Evolutionary conservation across 1,284 basidiomycete genomes (phyloP), one percentile per base, ranked within the genome.

Genomic region (Rhodotorula sp.): DNA sequence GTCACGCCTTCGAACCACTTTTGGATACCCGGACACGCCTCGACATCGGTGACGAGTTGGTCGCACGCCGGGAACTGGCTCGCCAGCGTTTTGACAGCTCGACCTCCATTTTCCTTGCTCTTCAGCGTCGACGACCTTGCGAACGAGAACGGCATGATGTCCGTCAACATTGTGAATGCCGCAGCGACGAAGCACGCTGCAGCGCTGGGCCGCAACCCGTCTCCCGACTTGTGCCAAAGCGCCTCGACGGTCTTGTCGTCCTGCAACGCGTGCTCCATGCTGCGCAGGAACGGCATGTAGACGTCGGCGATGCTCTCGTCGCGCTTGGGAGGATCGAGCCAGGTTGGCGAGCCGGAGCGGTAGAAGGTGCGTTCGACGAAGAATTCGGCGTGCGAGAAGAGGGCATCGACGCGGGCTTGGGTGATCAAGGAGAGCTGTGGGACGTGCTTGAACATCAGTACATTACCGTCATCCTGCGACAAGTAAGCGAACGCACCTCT

Each of bases 1-100:
- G 36, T 56, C n/a, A 36, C 55, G 55, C 55, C 39, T 27, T 20
- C 55, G 24, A 56, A 20, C 55, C 55, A 56, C 36, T 56, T 27
- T 19, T 36, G n/a, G 20, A 56, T 11, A 5, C 55, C 55, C 1
- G 55, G 36, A 36, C 36, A 15, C 7, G 36, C 55, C 55, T 56
- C 55, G 55, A 56, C 55, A 7, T n/a, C 55, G n/a, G n/a, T 6
- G 30, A 56, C 30, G 2, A 56, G 30, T 5, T 8, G 9, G 30
- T 36, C 55, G 55, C 55, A 44, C 55, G 55, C 36, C 6, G 55
- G 55, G 24, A 56, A 56, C 15, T 27, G 55, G 6, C 17, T 39
- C 22, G 10, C 55, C 15, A 56, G 55, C 55, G 55, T 29, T n/a
- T 39, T 24, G 55, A 24, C 48, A 10, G 22, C 48, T 49, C n/a